A percentile compares a stretch with the other conserved stretches of the same genome.
Conservation (phyloP, 306 rosid genomes). For the Casuarina equisetifolia region DNA sequence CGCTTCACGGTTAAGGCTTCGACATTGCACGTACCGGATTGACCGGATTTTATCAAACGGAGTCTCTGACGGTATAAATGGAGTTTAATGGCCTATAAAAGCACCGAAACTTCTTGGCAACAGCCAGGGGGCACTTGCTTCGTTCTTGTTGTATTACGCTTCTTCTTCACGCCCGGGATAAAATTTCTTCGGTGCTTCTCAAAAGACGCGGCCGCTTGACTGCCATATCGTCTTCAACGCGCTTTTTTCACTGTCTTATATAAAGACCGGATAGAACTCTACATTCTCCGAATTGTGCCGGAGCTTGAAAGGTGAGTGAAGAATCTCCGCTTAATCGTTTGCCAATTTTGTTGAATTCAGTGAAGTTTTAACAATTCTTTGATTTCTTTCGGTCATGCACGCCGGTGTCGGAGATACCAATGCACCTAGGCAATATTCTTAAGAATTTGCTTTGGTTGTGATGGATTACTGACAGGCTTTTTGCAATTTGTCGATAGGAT, state of each 20-base stretch:
- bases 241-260: too few relatives aligned
- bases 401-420: background rate
- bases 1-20: too few relatives aligned
- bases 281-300: background rate
- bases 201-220: too few relatives aligned
- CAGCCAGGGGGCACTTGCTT: too few relatives aligned
- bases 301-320: background rate
- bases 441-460: background rate
- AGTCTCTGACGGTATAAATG: too few relatives aligned
- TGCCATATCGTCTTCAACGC: background rate
- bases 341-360: background rate
- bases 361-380: background rate
- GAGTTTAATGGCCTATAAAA: too few relatives aligned
- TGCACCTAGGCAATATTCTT: background rate
- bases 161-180: too few relatives aligned
- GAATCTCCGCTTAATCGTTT: background rate
- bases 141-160: too few relatives aligned
- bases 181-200: too few relatives aligned
- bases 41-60: too few relatives aligned
- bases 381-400: background rate
- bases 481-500: background rate
- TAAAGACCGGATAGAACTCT: background rate
- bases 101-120: too few relatives aligned
- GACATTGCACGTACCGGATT: too few relatives aligned
- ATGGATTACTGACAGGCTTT: background rate